Percentiles rank a stretch among this genome's conserved stretches.
Evolutionary conservation across 1,139 yeast genomes (phyloP).

Genomic region (Debaryomyces fabryi): DNA sequence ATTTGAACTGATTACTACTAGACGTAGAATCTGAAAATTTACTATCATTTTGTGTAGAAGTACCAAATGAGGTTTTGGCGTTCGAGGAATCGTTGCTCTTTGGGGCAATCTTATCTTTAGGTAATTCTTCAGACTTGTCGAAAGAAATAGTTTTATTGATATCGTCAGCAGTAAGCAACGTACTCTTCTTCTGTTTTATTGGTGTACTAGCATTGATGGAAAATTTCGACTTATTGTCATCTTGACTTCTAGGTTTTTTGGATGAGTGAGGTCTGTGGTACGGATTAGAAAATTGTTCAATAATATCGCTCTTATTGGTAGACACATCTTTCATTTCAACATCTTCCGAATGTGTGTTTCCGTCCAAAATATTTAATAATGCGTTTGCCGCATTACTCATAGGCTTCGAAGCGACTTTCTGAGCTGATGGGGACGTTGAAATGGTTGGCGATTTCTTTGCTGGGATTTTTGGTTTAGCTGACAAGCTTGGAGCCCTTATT

Average conservation of each 20-base stretch:
- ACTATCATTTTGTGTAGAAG: neutral
- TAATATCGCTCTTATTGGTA: conserved; percentile 6
- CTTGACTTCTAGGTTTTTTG: conserved; percentile 20
- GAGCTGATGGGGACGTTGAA: conserved; percentile 3
- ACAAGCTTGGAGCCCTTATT: conserved; percentile 33
- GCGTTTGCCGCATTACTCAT: conserved; percentile 70
- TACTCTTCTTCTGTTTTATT: conserved; percentile 10
- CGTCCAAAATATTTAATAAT: conserved; percentile 62
- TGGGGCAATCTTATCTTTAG: conserved; percentile 15
- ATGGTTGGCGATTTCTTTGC: conserved; percentile 4
- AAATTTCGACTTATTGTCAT: neutral
- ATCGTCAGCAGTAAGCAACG: conserved; percentile 36
- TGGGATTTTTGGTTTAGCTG: conserved; percentile 17
- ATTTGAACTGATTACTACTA: neutral
- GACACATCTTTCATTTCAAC: conserved; percentile 14
- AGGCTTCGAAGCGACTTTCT: conserved; percentile 21
- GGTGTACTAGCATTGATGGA: conserved; percentile 9
- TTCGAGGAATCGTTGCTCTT: conserved; percentile 12
- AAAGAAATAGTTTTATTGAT: conserved; percentile 40
- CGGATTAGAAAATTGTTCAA: conserved; percentile 53
- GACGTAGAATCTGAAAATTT: neutral
- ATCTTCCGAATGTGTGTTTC: conserved; percentile 20
- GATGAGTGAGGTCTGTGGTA: conserved; percentile 39
- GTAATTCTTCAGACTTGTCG: conserved; percentile 34
- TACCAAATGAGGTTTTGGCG: neutral